These are phyloP conservation scores for Ramaria rubella DNA, from an alignment of 768 basidiomycete species.

Conservation along the genomic window DNA sequence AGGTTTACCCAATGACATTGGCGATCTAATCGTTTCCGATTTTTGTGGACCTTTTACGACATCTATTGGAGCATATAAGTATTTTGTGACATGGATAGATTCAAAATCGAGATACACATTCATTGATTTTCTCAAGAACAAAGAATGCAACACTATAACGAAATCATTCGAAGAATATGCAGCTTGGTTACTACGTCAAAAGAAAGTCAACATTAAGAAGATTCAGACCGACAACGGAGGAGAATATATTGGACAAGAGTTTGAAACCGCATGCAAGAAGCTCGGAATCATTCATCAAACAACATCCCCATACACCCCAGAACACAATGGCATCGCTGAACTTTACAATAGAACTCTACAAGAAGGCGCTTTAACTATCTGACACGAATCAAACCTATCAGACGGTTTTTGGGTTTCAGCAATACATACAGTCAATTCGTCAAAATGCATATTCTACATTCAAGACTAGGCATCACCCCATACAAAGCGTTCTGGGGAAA, in stretches of 20 bases:
- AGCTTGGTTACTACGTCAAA: neutral
- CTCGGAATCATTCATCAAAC: conserved; percentile 22
- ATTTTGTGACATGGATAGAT: neutral
- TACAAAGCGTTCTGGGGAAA: conserved; percentile 17
- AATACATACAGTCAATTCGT: neutral
- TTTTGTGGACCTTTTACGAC: neutral
- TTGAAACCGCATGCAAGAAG: conserved; percentile 12
- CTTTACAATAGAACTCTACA: conserved; percentile 22
- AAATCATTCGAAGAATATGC: neutral
- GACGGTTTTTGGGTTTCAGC: conserved; percentile 14
- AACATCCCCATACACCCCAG: conserved; percentile 23
- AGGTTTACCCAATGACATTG: neutral
- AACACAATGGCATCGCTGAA: conserved; percentile 29
- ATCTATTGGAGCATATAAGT: neutral
- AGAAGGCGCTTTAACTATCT: conserved; percentile 19
- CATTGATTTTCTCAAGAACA: neutral
- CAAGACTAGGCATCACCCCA: conserved; percentile 16
- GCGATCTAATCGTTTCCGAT: neutral
- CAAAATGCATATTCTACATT: neutral
- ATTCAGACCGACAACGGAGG: conserved; percentile 21
- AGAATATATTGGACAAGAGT: conserved; percentile 23
- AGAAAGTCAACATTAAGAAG: neutral
- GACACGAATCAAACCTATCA: conserved; percentile 20
- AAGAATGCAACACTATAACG: neutral
- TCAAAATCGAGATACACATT: neutral